A percentile compares a stretch with the other conserved stretches of the same genome.
These are phyloP conservation scores for Talaromyces funiculosus DNA, from an alignment of 2,329 filamentous ascomycete genomes.

Conservation along the genomic window DNA sequence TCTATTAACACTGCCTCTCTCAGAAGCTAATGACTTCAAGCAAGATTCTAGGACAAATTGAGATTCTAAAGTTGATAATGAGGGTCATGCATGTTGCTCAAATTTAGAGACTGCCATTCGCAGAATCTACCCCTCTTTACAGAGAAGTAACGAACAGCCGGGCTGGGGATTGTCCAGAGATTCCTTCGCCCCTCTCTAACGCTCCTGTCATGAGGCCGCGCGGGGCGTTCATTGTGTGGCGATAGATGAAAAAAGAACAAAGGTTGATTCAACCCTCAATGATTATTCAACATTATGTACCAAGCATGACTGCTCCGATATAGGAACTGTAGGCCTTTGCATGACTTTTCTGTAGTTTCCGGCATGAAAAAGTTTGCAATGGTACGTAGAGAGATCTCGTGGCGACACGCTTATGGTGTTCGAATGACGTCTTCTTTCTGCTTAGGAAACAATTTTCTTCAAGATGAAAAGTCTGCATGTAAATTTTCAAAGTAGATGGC, in stretches of 20 bases:
- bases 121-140: background rate
- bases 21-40: background rate
- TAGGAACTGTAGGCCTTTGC: background rate
- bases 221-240: background rate
- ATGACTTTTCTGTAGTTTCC: background rate
- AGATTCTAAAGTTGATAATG: background rate
- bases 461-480: background rate
- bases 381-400: background rate
- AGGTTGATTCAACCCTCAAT: background rate
- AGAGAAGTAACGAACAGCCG: background rate
- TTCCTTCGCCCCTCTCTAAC: background rate
- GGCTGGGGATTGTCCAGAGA: background rate
- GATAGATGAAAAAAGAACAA: background rate
- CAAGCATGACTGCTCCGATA: background rate
- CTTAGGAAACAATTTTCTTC: no score
- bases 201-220: background rate
- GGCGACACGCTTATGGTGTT: background rate
- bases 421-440: background rate
- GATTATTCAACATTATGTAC: background rate
- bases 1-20: no score
- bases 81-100: background rate
- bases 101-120: background rate
- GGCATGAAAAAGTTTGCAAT: no score
- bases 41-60: background rate
- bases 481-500: background rate